A percentile compares a stretch with the other conserved stretches of the same genome.
Evolutionary conservation across 1,139 yeast genomes (phyloP).

Genomic region (Sugiyamaella sp.): DNA sequence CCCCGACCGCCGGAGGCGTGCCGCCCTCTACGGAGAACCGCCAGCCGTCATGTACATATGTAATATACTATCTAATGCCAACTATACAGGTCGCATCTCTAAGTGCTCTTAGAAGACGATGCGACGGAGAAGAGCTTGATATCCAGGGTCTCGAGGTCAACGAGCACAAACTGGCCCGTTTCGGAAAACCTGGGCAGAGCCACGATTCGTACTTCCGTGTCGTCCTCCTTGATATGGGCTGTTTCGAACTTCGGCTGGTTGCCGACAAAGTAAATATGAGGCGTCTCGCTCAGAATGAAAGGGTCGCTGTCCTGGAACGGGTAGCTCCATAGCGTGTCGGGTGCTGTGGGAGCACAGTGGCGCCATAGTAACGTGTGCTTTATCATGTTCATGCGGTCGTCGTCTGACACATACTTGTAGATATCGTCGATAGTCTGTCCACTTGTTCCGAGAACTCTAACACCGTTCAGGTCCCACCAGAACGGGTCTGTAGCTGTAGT

Average conservation of each 20-base stretch:
- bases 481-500: conserved; percentile 70
- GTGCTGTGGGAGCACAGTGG: conserved; percentile 90
- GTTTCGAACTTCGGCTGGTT: conserved; percentile 68
- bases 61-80: too few relatives aligned
- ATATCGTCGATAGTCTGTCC: conserved; percentile 89
- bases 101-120: too few relatives aligned
- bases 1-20: too few relatives aligned
- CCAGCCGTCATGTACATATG: too few relatives aligned
- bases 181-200: conserved; percentile 69
- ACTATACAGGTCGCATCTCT: too few relatives aligned
- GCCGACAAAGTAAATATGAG: conserved; percentile 86
- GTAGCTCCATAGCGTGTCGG: conserved; percentile 84
- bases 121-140: conserved; percentile 47
- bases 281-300: conserved; percentile 72
- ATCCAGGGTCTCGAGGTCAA: conserved; percentile 62
- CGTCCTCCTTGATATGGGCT: conserved; percentile 42
- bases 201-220: conserved; percentile 53
- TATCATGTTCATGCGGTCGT: conserved; percentile 56
- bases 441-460: conserved; percentile 67
- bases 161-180: conserved; percentile 68
- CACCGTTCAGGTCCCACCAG: conserved; percentile 61
- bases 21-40: too few relatives aligned
- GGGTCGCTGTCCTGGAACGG: conserved; percentile 86
- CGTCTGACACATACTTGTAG: conserved; percentile 53
- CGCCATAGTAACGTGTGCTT: conserved; percentile 80